Conservation (phyloP, 805 yeast genomes). For the Saturnispora ahearnii region DNA sequence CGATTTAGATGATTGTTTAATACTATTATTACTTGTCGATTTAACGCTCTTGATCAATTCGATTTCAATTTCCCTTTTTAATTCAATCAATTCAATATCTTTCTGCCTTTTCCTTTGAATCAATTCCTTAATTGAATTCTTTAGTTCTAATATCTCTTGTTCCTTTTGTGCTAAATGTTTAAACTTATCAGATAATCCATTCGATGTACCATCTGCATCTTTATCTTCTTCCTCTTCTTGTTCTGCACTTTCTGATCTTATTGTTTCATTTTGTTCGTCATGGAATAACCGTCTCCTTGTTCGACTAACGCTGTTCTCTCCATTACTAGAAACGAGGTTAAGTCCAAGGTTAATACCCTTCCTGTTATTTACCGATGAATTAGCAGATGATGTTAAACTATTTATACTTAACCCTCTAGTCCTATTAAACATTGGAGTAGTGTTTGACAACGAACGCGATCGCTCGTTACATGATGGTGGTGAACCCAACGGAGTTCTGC, state of each 20-base stretch:
- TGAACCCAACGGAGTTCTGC: no score
- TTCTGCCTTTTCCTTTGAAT: conserved; percentile 31
- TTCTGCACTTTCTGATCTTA: neutral
- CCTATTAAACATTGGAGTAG: neutral
- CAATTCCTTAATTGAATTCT: conserved; percentile 43
- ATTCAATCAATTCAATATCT: conserved; percentile 40
- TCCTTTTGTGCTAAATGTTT: conserved; percentile 61
- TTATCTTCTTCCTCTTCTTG: neutral
- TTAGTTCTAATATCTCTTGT: conserved; percentile 55
- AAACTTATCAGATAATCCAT: conserved; percentile 31
- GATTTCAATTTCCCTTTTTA: conserved; percentile 40
- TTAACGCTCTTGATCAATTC: conserved; percentile 36
- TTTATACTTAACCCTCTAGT: conserved; percentile 18
- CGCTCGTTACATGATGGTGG: no score
- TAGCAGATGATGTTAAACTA: conserved; percentile 12
- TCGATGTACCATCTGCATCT: neutral
- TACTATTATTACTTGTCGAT: conserved; percentile 1
- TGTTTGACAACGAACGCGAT: no score
- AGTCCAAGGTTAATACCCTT: conserved; percentile 27
- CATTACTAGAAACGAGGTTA: conserved; percentile 19
- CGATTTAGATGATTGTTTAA: conserved; percentile 11
- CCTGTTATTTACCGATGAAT: conserved; percentile 13
- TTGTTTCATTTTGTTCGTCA: neutral
- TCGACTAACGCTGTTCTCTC: neutral
- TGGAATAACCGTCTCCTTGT: neutral